Evolutionary conservation across 768 basidiomycete species (phyloP).

Genomic region (Termitomyces titanicus): DNA sequence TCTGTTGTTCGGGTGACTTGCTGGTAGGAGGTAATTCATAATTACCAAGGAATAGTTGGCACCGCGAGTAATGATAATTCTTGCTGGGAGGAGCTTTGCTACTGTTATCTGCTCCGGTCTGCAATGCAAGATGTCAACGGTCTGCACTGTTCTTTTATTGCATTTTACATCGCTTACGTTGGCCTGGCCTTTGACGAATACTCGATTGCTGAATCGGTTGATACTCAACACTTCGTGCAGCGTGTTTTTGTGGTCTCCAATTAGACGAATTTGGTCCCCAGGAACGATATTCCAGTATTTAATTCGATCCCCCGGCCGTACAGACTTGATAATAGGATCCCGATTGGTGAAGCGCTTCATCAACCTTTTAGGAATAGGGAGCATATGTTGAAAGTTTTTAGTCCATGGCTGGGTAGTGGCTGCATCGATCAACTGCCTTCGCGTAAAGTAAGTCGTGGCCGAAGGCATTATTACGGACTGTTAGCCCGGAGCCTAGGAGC

Average conservation of each 20-base stretch:
- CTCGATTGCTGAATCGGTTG: slow-evolving; percentile 70
- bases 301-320: slow-evolving; percentile 64
- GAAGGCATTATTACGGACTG: slow-evolving; percentile 24
- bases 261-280: slow-evolving; percentile 72
- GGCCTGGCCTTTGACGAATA: slow-evolving; percentile 45
- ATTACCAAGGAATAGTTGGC: slow-evolving; percentile 74
- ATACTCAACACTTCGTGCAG: slow-evolving; percentile 72
- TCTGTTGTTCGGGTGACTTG: slow-evolving; percentile 30
- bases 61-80: slow-evolving; percentile 73
- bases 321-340: slow-evolving; percentile 50
- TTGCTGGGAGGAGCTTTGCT: slow-evolving; percentile 34
- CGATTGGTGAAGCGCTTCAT: slow-evolving; percentile 38
- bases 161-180: slow-evolving; percentile 23
- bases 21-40: slow-evolving; percentile 51
- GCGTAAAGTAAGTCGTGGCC: slow-evolving; percentile 28
- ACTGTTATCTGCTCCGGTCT: slow-evolving; percentile 21
- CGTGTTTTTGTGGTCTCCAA: slow-evolving; percentile 56
- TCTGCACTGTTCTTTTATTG: not conserved
- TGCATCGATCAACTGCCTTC: slow-evolving; percentile 38
- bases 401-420: slow-evolving; percentile 54
- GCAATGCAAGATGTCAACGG: slow-evolving; percentile 1
- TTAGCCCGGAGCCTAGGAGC: not conserved
- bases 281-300: slow-evolving; percentile 88
- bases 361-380: slow-evolving; percentile 56
- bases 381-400: slow-evolving; percentile 64